Evolutionary conservation across 192 early-diverging fungal genomes (phyloP).

Genomic region (Lobosporangium transversale): DNA sequence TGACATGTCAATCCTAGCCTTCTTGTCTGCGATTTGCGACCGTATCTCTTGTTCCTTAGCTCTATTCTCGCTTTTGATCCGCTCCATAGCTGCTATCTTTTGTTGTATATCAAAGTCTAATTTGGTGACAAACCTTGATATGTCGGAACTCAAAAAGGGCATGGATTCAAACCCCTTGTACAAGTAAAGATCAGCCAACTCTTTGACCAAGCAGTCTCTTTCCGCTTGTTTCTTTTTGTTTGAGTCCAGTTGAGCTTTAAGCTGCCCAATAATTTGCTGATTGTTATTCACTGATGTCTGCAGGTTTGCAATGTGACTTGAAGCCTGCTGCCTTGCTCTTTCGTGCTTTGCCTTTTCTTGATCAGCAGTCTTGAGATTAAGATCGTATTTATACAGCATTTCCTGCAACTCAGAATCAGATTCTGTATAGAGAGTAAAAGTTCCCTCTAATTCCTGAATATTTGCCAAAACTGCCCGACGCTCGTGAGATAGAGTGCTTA

Average conservation of each 20-base stretch:
- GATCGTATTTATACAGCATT: constrained; percentile 61
- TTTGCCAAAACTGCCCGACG: constrained; percentile 35
- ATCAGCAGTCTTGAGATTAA: constrained; percentile 45
- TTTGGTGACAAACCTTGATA: constrained; percentile 57
- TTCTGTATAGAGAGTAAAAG: constrained; percentile 52
- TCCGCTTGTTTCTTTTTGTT: constrained; percentile 54
- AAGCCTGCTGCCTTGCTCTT: constrained; percentile 20
- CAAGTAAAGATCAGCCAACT: constrained; percentile 49
- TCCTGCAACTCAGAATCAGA: constrained; percentile 70
- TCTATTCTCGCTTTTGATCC: constrained; percentile 26
- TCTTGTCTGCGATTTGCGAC: constrained; percentile 22
- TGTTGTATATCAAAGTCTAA: constrained; percentile 53
- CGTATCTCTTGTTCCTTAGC: constrained; percentile 24
- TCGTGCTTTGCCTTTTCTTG: constrained; percentile 33
- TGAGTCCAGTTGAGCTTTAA: constrained; percentile 60
- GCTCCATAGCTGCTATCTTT: constrained; percentile 14
- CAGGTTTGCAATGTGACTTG: constrained; percentile 39
- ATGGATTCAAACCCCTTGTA: constrained; percentile 54
- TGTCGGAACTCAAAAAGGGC: constrained; percentile 50
- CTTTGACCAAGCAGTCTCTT: constrained; percentile 52
- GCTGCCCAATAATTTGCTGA: constrained; percentile 58
- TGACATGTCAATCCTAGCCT: constrained; percentile 32
- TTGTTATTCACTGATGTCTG: constrained; percentile 42
- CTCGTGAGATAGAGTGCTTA: constrained; percentile 52
- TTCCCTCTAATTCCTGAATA: constrained; percentile 34